Evolutionary conservation across 306 rosid species (phyloP).

Genomic region (Trichosanthes truncata): DNA sequence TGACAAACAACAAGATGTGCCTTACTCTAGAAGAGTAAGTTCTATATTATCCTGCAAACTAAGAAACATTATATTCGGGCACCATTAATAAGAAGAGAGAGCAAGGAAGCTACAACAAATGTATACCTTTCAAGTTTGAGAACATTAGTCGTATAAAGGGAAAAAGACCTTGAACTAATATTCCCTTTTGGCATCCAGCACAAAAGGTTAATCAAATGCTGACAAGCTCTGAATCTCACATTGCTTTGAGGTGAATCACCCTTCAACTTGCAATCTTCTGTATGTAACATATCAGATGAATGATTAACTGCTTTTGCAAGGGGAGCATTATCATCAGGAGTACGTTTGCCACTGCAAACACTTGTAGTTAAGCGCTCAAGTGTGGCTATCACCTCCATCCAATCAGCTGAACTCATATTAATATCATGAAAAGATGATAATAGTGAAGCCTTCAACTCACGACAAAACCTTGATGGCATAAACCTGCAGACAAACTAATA

Average conservation of each 20-base stretch:
- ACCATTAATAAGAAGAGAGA: background rate
- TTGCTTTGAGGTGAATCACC: conserved; percentile 14
- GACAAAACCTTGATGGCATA: conserved; percentile 59
- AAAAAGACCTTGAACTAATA: conserved; percentile 39
- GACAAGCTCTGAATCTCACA: conserved; percentile 39
- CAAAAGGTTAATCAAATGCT: conserved; percentile 53
- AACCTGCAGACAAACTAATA: conserved; percentile 72
- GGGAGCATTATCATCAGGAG: conserved; percentile 19
- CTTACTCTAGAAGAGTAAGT: background rate
- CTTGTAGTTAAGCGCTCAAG: conserved; percentile 28
- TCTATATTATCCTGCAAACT: background rate
- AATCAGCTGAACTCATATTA: conserved; percentile 44
- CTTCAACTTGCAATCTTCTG: conserved; percentile 23
- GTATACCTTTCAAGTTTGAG: conserved; percentile 82
- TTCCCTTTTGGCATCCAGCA: conserved; percentile 42
- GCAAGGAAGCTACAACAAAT: background rate
- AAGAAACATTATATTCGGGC: background rate
- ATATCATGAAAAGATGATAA: conserved; percentile 24
- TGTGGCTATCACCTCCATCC: conserved; percentile 41
- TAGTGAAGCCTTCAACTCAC: conserved; percentile 46
- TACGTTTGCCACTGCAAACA: conserved; percentile 18
- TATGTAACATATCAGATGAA: conserved; percentile 23
- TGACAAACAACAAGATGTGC: background rate
- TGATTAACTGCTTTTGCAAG: conserved; percentile 14
- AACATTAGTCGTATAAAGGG: conserved; percentile 37